Percentiles rank a stretch among this genome's conserved stretches.
Conservation (phyloP, 225 moss, liverwort and hornwort genomes). For the Takakia lepidozioides region DNA sequence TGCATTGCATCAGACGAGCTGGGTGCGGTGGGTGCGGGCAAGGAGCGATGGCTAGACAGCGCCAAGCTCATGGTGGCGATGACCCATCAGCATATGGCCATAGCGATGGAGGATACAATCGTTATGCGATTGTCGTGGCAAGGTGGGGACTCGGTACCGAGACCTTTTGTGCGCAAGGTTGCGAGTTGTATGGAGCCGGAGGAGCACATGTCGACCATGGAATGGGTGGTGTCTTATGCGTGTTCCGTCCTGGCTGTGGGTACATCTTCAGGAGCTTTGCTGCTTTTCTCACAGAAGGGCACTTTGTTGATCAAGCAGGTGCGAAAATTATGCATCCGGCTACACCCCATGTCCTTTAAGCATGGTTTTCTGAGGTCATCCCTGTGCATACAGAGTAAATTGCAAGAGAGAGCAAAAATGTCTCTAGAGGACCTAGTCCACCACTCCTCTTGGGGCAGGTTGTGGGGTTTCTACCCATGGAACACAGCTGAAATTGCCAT, state of each 20-base stretch:
- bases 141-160: slow-evolving; percentile 19
- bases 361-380: too few species aligned
- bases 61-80: slow-evolving; percentile 62
- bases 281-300: slow-evolving; percentile 65
- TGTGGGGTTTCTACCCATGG: too few species aligned
- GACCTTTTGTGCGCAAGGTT: slow-evolving; percentile 54
- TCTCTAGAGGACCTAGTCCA: too few species aligned
- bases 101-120: slow-evolving; percentile 56
- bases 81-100: slow-evolving; percentile 59
- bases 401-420: too few species aligned
- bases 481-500: too few species aligned
- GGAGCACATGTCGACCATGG: slow-evolving; percentile 71
- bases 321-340: too few species aligned
- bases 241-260: slow-evolving; percentile 66
- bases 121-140: slow-evolving; percentile 76
- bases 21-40: slow-evolving; percentile 55
- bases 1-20: slow-evolving; percentile 56
- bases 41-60: slow-evolving; percentile 77
- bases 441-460: too few species aligned
- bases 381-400: too few species aligned
- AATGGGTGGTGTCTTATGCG: slow-evolving; percentile 77
- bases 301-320: slow-evolving; percentile 82
- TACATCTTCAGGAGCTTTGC: slow-evolving; percentile 75
- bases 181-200: slow-evolving; percentile 54
- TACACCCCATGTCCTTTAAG: too few species aligned